phyloP scores from a whole-genome alignment of 2,329 filamentous ascomycete genomes.

The Trichoderma sp. region DNA sequence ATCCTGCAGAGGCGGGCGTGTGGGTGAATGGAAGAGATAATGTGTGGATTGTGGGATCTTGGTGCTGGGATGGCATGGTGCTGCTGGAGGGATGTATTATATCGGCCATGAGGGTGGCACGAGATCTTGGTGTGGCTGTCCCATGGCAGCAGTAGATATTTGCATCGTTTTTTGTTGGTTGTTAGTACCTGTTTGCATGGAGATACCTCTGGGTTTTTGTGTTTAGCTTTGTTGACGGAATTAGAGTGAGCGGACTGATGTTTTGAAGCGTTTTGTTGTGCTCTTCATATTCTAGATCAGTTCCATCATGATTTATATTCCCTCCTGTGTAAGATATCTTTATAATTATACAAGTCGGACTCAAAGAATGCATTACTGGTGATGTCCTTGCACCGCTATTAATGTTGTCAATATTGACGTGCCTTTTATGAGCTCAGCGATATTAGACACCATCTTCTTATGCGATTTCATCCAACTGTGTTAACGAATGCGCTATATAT shows the following conservation, averaged over 20 bases:
- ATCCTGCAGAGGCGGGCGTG: neutral
- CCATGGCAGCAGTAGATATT: slow-evolving; percentile 35
- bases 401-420: too few relatives aligned
- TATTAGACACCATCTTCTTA: too few relatives aligned
- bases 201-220: neutral
- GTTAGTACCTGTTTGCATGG: neutral
- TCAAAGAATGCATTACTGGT: too few relatives aligned
- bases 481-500: too few relatives aligned
- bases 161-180: neutral
- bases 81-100: slow-evolving; percentile 61
- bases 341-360: neutral
- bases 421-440: too few relatives aligned
- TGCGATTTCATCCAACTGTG: too few relatives aligned
- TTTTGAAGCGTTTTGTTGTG: neutral
- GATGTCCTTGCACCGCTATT: too few relatives aligned
- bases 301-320: neutral
- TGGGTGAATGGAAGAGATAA: slow-evolving; percentile 57
- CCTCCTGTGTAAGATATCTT: neutral
- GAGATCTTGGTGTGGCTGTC: slow-evolving; percentile 50
- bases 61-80: slow-evolving; percentile 68
- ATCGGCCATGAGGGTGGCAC: slow-evolving; percentile 57
- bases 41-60: slow-evolving; percentile 59
- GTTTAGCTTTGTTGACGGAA: neutral
- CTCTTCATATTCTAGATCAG: neutral
- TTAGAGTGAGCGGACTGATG: neutral